Conservation (phyloP, 2,329 filamentous ascomycete genomes). For the Pestalotiopsis sp. region DNA sequence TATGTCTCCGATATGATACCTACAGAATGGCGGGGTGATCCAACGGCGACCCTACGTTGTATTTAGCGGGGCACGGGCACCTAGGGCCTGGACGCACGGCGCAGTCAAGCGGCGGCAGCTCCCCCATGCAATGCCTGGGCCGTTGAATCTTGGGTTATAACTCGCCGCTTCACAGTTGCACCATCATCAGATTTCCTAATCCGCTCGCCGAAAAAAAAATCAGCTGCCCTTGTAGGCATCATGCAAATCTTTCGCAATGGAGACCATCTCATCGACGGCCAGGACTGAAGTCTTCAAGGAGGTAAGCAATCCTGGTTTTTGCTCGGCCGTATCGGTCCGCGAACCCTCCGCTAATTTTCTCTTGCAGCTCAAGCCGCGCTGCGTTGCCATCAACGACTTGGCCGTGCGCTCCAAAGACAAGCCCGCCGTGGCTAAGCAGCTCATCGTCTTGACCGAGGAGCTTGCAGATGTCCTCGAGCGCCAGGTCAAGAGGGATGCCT, state of each 20-base stretch:
- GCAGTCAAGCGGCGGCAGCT: not conserved
- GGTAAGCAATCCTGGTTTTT: conserved; percentile 20
- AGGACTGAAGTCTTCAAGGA: conserved; percentile 33
- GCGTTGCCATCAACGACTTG: conserved; percentile 59
- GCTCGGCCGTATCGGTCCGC: not conserved
- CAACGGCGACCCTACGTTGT: not conserved
- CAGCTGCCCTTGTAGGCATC: not conserved
- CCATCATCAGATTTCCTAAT: not conserved
- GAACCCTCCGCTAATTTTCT: conserved; percentile 11
- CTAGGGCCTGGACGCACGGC: not conserved
- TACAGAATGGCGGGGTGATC: not conserved
- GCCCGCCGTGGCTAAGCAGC: conserved; percentile 39
- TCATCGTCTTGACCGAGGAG: conserved; percentile 45
- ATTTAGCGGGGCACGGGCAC: not conserved
- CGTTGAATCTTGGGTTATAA: not conserved
- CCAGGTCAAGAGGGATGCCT: conserved; percentile 43
- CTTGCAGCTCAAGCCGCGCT: conserved; percentile 61
- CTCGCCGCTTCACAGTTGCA: not conserved
- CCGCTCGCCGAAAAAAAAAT: not conserved
- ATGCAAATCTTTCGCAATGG: conserved; percentile 21
- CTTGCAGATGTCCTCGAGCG: conserved; percentile 46
- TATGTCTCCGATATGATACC: not conserved
- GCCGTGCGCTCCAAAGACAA: conserved; percentile 49
- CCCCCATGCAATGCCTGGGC: no score
- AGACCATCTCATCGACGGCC: conserved; percentile 19